A percentile compares a stretch with the other conserved stretches of the same genome.
Conservation (phyloP, 371 early-diverging fungal species). For the Choanephora cucurbitarum region DNA sequence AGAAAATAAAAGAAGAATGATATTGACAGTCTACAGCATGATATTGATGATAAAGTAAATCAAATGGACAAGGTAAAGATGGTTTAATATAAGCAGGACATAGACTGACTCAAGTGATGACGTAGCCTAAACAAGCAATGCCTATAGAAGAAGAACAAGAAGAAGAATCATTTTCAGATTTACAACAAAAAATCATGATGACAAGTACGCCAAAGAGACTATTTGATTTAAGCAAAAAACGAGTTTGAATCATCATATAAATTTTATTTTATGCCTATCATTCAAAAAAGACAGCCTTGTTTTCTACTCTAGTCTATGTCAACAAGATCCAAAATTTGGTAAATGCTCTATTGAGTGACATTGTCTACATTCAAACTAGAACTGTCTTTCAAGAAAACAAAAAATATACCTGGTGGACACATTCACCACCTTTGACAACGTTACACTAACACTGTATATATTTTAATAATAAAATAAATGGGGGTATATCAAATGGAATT, state of each 20-base stretch:
- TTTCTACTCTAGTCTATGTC: background rate
- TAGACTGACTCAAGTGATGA: too few relatives aligned
- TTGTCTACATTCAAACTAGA: too few relatives aligned
- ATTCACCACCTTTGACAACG: conserved; percentile 5
- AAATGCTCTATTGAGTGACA: too few relatives aligned
- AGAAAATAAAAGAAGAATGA: background rate
- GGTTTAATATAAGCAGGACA: background rate
- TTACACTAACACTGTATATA: background rate
- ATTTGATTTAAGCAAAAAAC: background rate
- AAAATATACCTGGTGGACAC: conserved; percentile 15
- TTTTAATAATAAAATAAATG: too few relatives aligned
- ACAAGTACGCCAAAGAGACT: background rate
- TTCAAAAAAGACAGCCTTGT: background rate
- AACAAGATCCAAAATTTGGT: background rate
- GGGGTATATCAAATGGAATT: conserved; percentile 9
- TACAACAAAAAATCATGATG: background rate
- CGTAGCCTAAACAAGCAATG: too few relatives aligned
- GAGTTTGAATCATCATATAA: background rate
- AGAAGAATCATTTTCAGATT: background rate
- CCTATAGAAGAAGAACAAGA: background rate
- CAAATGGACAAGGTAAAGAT: background rate
- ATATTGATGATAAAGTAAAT: background rate
- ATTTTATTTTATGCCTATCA: background rate
- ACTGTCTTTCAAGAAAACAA: conserved; percentile 10
- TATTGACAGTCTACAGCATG: background rate